Evolutionary conservation across 1,284 basidiomycete species (phyloP), one percentile per base, ranked within the genome.

Genomic region (Cryptococcus hybrid): DNA sequence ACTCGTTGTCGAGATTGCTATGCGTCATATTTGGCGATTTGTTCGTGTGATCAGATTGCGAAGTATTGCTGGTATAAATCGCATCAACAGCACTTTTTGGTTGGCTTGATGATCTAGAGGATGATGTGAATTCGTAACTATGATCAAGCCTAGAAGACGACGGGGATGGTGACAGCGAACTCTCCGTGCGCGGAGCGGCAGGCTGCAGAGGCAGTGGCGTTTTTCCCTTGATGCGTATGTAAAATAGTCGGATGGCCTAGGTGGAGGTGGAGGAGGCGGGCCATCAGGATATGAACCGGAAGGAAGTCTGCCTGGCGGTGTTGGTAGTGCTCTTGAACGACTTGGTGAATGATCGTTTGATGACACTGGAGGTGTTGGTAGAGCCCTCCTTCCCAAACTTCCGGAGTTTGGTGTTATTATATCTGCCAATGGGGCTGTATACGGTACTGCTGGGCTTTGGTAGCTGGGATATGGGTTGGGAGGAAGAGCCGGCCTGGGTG

Each of bases 241-340:
- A 44, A 13, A 36, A 36, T 48, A 35, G 3, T 48, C 47, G 34
- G 34, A 30, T 11, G 47, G 53, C 7, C 58, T 58, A 13, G 55
- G 61, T 24, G 61, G 61, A 24, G 61, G 58, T 9, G 61, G 61
- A n/a, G 61, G 61, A 12, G 57, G 54, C 12, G 43, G 39, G 24
- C 24, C 24, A 24, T 24, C 24, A 24, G 24, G 24, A 24, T 24
- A 30, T 30, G 30, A 30, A 30, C 30, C 30, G 30, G 30, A 30
- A 30, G 30, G 30, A 42, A 3, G 45, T 59, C 13, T 54, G 47
- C 34, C 44, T 24, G 59, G 59, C 24, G 54, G 52, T 13, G 44
- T 8, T 7, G 59, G 59, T 4, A 61, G 50, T 8, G 59, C 53
- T 37, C 54, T 51, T 9, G 36, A 40, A 8, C 52, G 49, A 45